Base-by-base conservation (phyloP, 2,329 filamentous ascomycete species). In the Ophiocordyceps camponoti-saundersi region DNA sequence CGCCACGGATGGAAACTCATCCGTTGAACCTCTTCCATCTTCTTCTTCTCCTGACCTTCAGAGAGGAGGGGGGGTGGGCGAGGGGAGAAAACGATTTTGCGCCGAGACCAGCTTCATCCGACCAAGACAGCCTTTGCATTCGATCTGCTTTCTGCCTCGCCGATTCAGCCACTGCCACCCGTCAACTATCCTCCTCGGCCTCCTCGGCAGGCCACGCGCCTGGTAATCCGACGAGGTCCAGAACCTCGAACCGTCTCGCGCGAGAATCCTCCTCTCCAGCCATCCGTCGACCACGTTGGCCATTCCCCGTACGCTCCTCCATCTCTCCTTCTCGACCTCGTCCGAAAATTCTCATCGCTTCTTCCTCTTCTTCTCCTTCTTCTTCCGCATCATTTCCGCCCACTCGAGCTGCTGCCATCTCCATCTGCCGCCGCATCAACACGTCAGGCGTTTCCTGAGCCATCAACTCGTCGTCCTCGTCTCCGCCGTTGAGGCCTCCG, bases 181-280 rank as follows among this genome's bases (percentile, higher is more conserved):
- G 6, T 30, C n/a, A 5, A n/a, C n/a, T n/a, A n/a, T 29, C 47
- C 21, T 40, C 47, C n/a, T 47, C 50, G 30, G 42, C 48, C 12
- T 55, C 48, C 23, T 58, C 59, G n/a, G 55, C 56, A 16, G 62
- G 62, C 62, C 62, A 65, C 30, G 59, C 58, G 30, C 62, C 63
- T 13, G 63, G 62, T 12, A 59, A 40, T 8, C 22, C 46, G 11
- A 51, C 52, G 40, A 44, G 11, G 15, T 29, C 39, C 6, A 48
- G 44, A 1, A 50, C 49, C 48, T 48, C 50, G 47, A 45, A 22
- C n/a, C 36, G 16, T 18, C 16, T 40, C 16, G 36, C 36, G 16
- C 36, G 2, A 18, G n/a, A 40, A 16, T 6, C 36, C 36, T 16
- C 42, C 47, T 16, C 44, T 15, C 20, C 44, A 20, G 40, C 34